Evolutionary conservation across 805 yeast species (phyloP), one percentile per base, ranked within the genome.

Genomic region (Debaryomyces castellii): DNA sequence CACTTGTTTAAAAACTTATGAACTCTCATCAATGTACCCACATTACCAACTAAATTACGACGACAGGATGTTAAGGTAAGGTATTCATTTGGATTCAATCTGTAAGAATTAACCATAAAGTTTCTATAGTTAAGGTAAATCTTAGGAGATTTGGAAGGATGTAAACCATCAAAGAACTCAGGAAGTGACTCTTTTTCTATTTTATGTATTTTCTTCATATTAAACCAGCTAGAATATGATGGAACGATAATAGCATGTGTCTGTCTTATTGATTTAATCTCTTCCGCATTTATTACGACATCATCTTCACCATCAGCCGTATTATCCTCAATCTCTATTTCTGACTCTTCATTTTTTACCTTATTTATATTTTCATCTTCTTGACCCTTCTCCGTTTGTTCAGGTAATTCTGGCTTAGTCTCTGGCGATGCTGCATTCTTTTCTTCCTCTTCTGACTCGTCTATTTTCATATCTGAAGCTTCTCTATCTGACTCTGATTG

Each of bases 31-130:
- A 91, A 78, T 0, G 96, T 81, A 2, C 95, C 92, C 5, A 89
- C 96, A 69, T 91, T 97, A 46, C 96, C 96, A 11, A 89, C 90
- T 46, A 91, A 74, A 54, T 89, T 89, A 56, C 97, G 82, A 62
- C 98, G 82, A 45, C 90, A 86, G 0, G 97, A 95, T 0, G 97
- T 91, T 47, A 89, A 82, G 0, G 97, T 87, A 34, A 91, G 71
- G 58, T 88, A 90, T 63, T 91, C 97, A 55, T 85, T 85, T 18
- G 97, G 97, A 53, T 91, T 89, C 52, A 91, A 68, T 52, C 97
- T 73, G 62, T 89, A 91, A 10, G 96, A 81, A 65, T 90, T 89
- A 35, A 91, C 73, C 87, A 91, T 85, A 63, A 91, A 91, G 60
- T 90, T 89, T 59, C 97, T 80, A 59, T 89, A 88, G 62, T 83